Evolutionary conservation across 768 basidiomycete species (phyloP).

Genomic region (Boletus speciosus): DNA sequence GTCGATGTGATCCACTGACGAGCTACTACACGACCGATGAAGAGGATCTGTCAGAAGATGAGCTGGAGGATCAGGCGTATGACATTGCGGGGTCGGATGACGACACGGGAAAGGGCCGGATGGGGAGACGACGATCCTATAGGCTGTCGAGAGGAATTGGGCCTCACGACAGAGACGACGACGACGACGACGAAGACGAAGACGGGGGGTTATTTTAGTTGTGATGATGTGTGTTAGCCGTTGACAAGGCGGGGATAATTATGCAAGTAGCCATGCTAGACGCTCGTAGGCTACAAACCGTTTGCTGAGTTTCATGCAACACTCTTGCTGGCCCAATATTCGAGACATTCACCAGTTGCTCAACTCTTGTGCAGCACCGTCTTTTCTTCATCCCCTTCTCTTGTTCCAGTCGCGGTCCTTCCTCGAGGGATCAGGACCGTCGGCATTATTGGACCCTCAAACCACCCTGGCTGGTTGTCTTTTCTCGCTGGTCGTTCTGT

Average conservation of each 20-base stretch:
- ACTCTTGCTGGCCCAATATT: neutral
- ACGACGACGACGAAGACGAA: neutral
- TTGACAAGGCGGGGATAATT: conserved; percentile 3
- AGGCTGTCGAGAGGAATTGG: conserved; percentile 57
- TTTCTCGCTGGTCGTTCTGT: conserved; percentile 22
- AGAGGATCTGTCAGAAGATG: conserved; percentile 31
- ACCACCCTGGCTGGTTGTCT: conserved; percentile 19
- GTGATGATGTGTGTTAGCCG: neutral
- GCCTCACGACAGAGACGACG: conserved; percentile 21
- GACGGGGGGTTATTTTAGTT: neutral
- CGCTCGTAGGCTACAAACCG: neutral
- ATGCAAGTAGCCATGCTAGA: neutral
- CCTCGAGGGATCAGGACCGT: conserved; percentile 12
- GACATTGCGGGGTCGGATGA: conserved; percentile 24
- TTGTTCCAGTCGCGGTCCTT: neutral
- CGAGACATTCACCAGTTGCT: neutral
- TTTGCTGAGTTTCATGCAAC: conserved; percentile 7
- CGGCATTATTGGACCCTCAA: neutral
- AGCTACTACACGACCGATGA: conserved; percentile 50
- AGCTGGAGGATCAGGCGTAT: conserved; percentile 27
- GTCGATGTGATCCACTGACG: conserved; percentile 35
- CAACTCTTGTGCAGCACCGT: neutral
- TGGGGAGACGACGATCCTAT: conserved; percentile 40
- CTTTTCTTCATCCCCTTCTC: neutral
- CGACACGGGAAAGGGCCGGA: conserved; percentile 11